phyloP scores from a whole-genome alignment of 169 alveolate species.

The Plasmodium gaboni region DNA sequence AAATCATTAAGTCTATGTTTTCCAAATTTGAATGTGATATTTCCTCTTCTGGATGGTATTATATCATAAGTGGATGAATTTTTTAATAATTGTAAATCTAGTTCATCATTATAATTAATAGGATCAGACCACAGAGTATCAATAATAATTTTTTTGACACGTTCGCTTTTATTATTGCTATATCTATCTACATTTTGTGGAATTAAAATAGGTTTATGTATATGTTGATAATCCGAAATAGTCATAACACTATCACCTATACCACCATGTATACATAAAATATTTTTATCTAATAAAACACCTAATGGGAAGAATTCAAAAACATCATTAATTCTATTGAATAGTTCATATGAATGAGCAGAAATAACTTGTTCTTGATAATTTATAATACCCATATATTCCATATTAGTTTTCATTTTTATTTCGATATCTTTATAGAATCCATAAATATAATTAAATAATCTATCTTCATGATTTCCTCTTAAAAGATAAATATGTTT shows the following conservation, averaged over 20 bases:
- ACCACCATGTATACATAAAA: slow-evolving; percentile 95
- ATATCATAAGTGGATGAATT: slow-evolving; percentile 85
- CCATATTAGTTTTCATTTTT: slow-evolving; percentile 90
- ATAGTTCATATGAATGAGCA: slow-evolving; percentile 92
- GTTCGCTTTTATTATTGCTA: slow-evolving; percentile 9
- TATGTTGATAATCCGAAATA: slow-evolving; percentile 87
- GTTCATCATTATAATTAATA: slow-evolving; percentile 91
- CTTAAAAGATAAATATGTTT: slow-evolving; percentile 93
- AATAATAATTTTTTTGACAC: slow-evolving; percentile 59
- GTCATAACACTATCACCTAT: slow-evolving; percentile 90
- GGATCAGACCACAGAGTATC: slow-evolving; percentile 91
- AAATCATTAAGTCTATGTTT: slow-evolving; percentile 91
- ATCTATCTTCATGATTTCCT: slow-evolving; percentile 95
- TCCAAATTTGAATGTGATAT: slow-evolving; percentile 95
- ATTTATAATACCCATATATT: slow-evolving; percentile 74
- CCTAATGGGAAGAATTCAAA: slow-evolving; percentile 96
- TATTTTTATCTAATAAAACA: slow-evolving; percentile 93
- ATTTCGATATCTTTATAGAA: slow-evolving; percentile 92
- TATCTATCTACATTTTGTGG: slow-evolving; percentile 47
- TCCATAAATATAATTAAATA: slow-evolving; percentile 94
- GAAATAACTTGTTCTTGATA: slow-evolving; percentile 40
- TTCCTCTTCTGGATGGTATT: slow-evolving; percentile 94
- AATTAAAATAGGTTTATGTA: slow-evolving; percentile 53
- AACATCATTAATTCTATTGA: slow-evolving; percentile 93
- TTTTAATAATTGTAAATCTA: slow-evolving; percentile 84